phyloP scores from a whole-genome alignment of 2,329 filamentous ascomycete genomes.

The Geosmithia putterillii region DNA sequence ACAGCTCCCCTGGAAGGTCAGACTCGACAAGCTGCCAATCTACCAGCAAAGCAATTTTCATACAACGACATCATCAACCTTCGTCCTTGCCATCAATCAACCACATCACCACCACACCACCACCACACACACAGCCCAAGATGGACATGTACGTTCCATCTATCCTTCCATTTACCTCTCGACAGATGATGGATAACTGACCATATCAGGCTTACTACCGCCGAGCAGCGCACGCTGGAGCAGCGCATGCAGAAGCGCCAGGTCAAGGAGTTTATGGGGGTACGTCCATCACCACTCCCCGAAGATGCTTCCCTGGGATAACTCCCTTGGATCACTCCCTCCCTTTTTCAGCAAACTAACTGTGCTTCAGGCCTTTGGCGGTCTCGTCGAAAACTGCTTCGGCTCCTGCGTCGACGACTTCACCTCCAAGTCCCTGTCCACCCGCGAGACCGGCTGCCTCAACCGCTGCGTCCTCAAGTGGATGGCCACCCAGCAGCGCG shows the following conservation, averaged over 20 bases:
- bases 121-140: neutral
- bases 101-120: neutral
- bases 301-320: too few relatives aligned
- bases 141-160: constrained; percentile 9
- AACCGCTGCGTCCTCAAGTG: constrained; percentile 94
- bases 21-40: too few relatives aligned
- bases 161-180: too few relatives aligned
- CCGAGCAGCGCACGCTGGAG: constrained; percentile 88
- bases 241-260: constrained; percentile 94
- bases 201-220: constrained; percentile 43
- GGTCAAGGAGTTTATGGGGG: constrained; percentile 97
- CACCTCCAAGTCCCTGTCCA: constrained; percentile 86
- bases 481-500: constrained; percentile 79
- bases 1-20: too few relatives aligned
- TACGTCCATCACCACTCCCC: too few relatives aligned
- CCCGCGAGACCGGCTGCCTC: constrained; percentile 83
- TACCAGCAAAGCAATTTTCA: too few relatives aligned
- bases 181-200: too few relatives aligned
- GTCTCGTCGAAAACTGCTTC: constrained; percentile 74
- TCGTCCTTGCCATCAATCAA: too few relatives aligned
- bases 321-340: neutral
- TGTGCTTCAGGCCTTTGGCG: constrained; percentile 19
- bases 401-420: constrained; percentile 96
- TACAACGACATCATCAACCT: neutral
- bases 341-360: neutral